phyloP scores from a whole-genome alignment of 2,329 filamentous ascomycete species.

The Dactylellina cionopaga region DNA sequence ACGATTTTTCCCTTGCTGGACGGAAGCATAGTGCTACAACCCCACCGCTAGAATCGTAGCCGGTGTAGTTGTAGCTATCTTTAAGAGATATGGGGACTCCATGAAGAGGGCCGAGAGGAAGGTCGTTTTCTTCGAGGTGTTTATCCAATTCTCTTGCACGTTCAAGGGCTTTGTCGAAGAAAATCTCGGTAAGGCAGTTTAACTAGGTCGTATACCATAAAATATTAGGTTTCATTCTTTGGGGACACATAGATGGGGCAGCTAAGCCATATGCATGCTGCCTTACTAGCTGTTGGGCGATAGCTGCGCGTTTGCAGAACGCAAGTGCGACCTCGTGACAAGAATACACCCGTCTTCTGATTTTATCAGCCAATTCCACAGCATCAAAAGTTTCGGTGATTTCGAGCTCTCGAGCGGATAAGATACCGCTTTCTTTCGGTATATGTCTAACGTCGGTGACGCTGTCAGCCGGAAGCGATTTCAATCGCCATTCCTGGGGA shows the following conservation, averaged over 20 bases:
- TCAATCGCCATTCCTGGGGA: slow-evolving; percentile 59
- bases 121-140: slow-evolving; percentile 64
- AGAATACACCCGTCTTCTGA: slow-evolving; percentile 57
- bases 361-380: slow-evolving; percentile 61
- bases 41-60: slow-evolving; percentile 71
- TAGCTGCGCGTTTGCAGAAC: slow-evolving; percentile 66
- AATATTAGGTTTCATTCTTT: not conserved
- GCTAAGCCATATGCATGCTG: not conserved
- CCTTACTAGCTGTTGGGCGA: slow-evolving; percentile 64
- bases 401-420: slow-evolving; percentile 63
- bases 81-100: slow-evolving; percentile 71
- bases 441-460: slow-evolving; percentile 59
- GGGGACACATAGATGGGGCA: not conserved
- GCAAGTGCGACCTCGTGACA: slow-evolving; percentile 62
- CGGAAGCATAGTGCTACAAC: slow-evolving; percentile 71
- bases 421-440: slow-evolving; percentile 62
- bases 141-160: slow-evolving; percentile 66
- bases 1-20: slow-evolving; percentile 68
- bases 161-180: slow-evolving; percentile 67
- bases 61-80: slow-evolving; percentile 73
- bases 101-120: slow-evolving; percentile 72
- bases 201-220: slow-evolving; percentile 56
- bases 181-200: slow-evolving; percentile 67
- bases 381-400: slow-evolving; percentile 66
- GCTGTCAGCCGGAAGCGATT: slow-evolving; percentile 53